Conservation (phyloP, 495 filamentous ascomycete genomes). For the Chlorociboria aeruginascens region DNA sequence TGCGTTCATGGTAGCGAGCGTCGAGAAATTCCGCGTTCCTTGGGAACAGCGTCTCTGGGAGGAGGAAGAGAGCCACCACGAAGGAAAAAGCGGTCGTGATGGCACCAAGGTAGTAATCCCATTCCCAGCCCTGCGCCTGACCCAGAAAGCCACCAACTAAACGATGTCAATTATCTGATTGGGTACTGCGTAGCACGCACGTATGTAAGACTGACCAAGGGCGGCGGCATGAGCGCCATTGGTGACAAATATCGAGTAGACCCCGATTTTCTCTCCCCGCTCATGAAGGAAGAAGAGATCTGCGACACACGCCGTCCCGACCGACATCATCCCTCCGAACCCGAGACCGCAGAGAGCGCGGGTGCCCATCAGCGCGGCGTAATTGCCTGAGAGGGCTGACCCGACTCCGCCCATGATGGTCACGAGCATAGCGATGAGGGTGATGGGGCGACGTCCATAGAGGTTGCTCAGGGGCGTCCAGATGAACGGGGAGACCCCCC, state of each 20-base stretch:
- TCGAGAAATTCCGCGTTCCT: slow-evolving; percentile 14
- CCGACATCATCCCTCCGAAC: slow-evolving; percentile 20
- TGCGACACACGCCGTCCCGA: slow-evolving; percentile 19
- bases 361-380: slow-evolving; percentile 12
- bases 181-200: not conserved
- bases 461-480: slow-evolving; percentile 13
- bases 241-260: slow-evolving; percentile 20
- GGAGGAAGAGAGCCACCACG: slow-evolving; percentile 16
- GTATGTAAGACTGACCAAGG: slow-evolving; percentile 4
- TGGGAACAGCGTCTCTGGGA: slow-evolving; percentile 23
- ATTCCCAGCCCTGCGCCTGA: slow-evolving; percentile 16
- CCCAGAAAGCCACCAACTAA: slow-evolving; percentile 18
- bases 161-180: not conserved
- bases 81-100: slow-evolving; percentile 14
- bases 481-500: slow-evolving; percentile 19
- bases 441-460: slow-evolving; percentile 21
- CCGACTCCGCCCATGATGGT: slow-evolving; percentile 19
- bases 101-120: slow-evolving; percentile 21
- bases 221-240: slow-evolving; percentile 21
- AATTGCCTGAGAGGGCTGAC: slow-evolving; percentile 13
- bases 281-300: slow-evolving; percentile 23
- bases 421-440: slow-evolving; percentile 14
- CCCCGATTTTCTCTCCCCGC: slow-evolving; percentile 19
- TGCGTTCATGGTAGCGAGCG: slow-evolving; percentile 14
- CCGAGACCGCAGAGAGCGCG: slow-evolving; percentile 18